phyloP scores from a whole-genome alignment of 257 asterid species.

The Forsythia suspensa region DNA sequence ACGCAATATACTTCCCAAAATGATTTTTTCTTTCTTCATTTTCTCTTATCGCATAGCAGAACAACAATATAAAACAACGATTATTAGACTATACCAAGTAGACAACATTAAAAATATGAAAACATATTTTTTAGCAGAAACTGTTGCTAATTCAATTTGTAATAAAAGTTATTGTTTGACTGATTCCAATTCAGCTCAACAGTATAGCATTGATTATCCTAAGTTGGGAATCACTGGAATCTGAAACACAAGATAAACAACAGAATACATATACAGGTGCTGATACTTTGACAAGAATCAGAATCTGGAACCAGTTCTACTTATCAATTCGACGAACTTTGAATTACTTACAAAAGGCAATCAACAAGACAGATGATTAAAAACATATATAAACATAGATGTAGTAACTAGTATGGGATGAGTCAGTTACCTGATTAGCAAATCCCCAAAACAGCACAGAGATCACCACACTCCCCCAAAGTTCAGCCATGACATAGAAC shows the following conservation, averaged over 20 bases:
- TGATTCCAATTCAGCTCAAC: conserved; percentile 6
- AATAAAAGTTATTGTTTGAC: background rate
- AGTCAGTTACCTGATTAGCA: conserved; percentile 86
- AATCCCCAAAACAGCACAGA: conserved; percentile 98
- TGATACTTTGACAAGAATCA: background rate
- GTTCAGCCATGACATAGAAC: conserved; percentile 99
- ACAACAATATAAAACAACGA: background rate
- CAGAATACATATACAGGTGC: background rate
- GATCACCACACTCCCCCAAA: conserved; percentile 97
- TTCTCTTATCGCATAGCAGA: background rate
- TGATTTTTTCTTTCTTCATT: background rate
- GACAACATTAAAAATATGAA: background rate
- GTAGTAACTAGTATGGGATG: background rate
- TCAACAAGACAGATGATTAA: background rate
- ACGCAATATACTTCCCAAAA: background rate
- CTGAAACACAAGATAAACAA: conserved; percentile 13
- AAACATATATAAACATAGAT: background rate
- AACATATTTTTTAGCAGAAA: background rate
- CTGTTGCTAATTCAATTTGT: background rate
- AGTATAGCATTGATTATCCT: background rate
- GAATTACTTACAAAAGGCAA: conserved; percentile 7
- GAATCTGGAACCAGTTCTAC: too few species aligned
- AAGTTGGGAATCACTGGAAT: background rate
- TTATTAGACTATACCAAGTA: background rate
- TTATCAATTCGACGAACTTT: conserved; percentile 1